Conservation (phyloP, 73 alveolate species). For the Paramecium biaurelia region DNA sequence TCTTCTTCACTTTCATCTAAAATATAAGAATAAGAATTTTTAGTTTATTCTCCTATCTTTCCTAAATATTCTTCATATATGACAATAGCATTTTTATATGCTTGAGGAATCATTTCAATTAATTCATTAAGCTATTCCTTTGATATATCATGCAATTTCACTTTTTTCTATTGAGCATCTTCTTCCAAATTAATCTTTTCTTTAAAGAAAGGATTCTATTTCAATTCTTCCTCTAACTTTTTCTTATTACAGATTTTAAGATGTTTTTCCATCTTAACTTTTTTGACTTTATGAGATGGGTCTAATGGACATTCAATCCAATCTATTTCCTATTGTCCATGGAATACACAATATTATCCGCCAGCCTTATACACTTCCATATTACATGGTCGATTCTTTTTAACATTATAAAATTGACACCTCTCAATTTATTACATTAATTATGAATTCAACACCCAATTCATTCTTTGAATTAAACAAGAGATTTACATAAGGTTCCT, state of each 20-base stretch:
- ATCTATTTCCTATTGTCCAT: conserved; percentile 16
- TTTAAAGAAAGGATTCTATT: conserved; percentile 57
- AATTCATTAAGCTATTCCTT: background rate
- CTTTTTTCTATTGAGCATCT: background rate
- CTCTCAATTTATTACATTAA: conserved; percentile 10
- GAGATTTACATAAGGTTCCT: conserved; percentile 27
- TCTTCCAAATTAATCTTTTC: conserved; percentile 61
- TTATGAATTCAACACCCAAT: background rate
- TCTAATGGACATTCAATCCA: conserved; percentile 72
- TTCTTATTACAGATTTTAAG: conserved; percentile 65
- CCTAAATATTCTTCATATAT: background rate
- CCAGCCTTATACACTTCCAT: conserved; percentile 16
- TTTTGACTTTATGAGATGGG: conserved; percentile 61
- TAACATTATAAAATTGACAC: conserved; percentile 23
- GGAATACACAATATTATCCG: conserved; percentile 4
- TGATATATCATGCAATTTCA: background rate
- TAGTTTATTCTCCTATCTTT: background rate
- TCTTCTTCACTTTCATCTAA: conserved; percentile 29
- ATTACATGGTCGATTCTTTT: conserved; percentile 14
- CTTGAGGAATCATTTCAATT: background rate
- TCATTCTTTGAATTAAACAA: conserved; percentile 15
- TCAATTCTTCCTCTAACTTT: conserved; percentile 21
- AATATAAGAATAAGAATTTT: background rate
- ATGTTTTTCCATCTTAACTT: conserved; percentile 62
- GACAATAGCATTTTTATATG: background rate